Evolutionary conservation across 371 early-diverging fungal genomes (phyloP), one percentile per base, ranked within the genome.

Genomic region (Circinella umbellata): DNA sequence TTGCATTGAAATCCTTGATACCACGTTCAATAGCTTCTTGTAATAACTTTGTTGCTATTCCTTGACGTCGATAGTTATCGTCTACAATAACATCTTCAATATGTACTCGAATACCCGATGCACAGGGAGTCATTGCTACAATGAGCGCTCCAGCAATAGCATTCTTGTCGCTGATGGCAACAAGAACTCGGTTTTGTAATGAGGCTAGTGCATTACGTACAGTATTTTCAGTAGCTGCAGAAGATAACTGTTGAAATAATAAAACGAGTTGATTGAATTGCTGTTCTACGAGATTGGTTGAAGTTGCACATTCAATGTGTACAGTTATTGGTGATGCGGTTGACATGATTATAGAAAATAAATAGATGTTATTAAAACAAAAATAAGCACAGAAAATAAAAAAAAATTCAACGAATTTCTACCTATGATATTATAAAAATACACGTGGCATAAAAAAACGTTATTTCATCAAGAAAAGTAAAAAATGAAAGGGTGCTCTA

Each of bases 41-140:
- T 3, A 82, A 49, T 6, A 85, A 60, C 3, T 20, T 48, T 6
- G 70, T 71, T 6, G 76, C 85, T 17, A 82, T 71, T 10, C 85
- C 85, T 70, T 78, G 72, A 8, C 76, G 70, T 4, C 77, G 73
- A 15, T 71, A 72, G 13, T 48, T 51, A 17, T 49, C 17, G 59
- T 76, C 75, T 3, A 82, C 81, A 8, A 82, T 73, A 3, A 85
- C 82, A 61, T 85, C 85, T 63, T 85, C 85, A 38, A 82, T 77
- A 72, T 82, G 85, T 1, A 72, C 81, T 10, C 85, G 76, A 47
- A 67, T 68, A 2, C 85, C 85, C 8, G 83, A 81, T 1, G 78
- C 62, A 65, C 82, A 81, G 35, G 72, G 65, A 10, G 73, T 70
- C 60, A 39, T 75, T n/a, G 70, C 76, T 18, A 80, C 55, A 0